Base-by-base conservation (phyloP, 2,329 filamentous ascomycete genomes). In the Chaetomium sp. region DNA sequence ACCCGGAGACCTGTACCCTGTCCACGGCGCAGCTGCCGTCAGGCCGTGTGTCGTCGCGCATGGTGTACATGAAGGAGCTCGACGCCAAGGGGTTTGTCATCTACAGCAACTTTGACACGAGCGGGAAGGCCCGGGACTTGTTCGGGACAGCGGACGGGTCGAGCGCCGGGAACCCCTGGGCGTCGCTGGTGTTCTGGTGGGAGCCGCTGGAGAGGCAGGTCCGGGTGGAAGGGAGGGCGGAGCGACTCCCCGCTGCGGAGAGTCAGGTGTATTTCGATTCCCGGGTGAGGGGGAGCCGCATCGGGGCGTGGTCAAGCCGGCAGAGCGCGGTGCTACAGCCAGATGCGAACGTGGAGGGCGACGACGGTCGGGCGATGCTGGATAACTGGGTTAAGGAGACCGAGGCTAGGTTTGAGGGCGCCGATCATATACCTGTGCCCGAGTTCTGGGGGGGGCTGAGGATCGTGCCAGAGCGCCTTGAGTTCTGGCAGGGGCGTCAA, bases 31-130 rank as follows among this genome's bases (percentile, higher is more conserved):
- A 84, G 27, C 84, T 98, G 4, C 94, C 94, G 1, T 90, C 87
- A 0, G 95, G 95, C 66, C 88, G 90, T 55, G 90, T 98, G 23
- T 92, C 88, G 55, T 89, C 91, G 3, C 91, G 95, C 65, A 85
- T 92, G 70, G 92, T 99, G 45, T 99, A 98, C 79, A 84, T 99
- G 70, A 99, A 99, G 79, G 95, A 98, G 81, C 87, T 98, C 27
- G 93, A 98, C 77, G 78, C 82, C 61, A 72, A 77, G 5, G 93
- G 93, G 19, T 99, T 96, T 78, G 92, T 98, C 51, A 83, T 99
- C 57, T 99, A 98, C 82, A 90, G 87, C 74, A 99, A 99, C 78
- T 94, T 93, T 81, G 93, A 87, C 66, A 95, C 91, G 0, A 91
- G 87, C 65, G 80, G 83, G 72, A 87, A 89, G 80, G 85, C 88